Base-by-base conservation (phyloP, 1,284 basidiomycete genomes). In the Apiotrichum sp. region DNA sequence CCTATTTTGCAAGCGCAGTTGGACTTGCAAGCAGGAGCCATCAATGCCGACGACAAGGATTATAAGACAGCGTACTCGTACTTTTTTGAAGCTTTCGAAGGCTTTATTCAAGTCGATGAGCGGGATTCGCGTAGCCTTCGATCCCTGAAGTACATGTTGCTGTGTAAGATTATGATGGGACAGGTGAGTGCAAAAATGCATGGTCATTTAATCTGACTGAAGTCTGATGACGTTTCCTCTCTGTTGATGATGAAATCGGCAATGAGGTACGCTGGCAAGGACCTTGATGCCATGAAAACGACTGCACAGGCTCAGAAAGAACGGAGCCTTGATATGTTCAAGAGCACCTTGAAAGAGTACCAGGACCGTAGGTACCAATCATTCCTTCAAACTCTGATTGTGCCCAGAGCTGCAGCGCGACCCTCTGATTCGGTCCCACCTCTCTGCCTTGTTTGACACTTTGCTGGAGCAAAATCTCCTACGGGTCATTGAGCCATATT, bases 161-260 rank as follows among this genome's bases (percentile, higher is more conserved):
- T 98, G 47, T 98, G 95, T 78, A 98, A 98, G 76, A 87, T 98
- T 71, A 98, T 98, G 95, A 81, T 98, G 66, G 93, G 93, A 68
- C 74, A 93, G 66, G 91, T 93, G 59, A 62, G 86, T 22, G 93
- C 59, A 62, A 7, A 8, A 6, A 2, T 40, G 11, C 2, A 13
- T 6, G 11, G 8, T 3, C 13, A 6, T 41, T 53, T 14, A 52
- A 16, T 7, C 9, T 32, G n/a, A 4, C 32, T 60, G 10, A 60
- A 95, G 92, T 87, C 93, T 0, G 93, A 97, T 69, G 95, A 98
- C 65, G 90, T 98, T 1, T 86, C 86, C 0, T 83, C 88, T 0
- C 84, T 98, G 13, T 80, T 96, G 10, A 82, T 85, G 6, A 85
- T 92, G 70, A 98, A 98, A 76, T 82, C 92, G 7, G 90, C 91